phyloP scores from a whole-genome alignment of 257 asterid species.

The Coffea canephora region DNA sequence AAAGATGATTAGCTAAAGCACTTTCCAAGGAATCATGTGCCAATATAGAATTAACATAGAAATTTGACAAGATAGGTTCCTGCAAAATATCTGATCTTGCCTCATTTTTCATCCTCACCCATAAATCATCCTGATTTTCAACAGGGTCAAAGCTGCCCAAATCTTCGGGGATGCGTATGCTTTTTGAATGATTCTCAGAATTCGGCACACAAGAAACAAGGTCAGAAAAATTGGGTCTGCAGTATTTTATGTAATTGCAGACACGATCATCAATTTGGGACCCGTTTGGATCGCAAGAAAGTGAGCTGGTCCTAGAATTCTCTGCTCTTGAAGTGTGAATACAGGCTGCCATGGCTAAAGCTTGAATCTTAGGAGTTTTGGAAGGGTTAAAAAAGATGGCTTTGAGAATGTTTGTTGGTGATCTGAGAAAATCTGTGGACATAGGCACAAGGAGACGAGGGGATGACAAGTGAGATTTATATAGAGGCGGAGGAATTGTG shows the following conservation, averaged over 20 bases:
- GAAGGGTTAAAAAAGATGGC: constrained; percentile 9
- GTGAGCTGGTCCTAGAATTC: constrained; percentile 27
- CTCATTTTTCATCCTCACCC: constrained; percentile 66
- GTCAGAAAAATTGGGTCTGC: constrained; percentile 43
- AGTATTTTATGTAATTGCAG: constrained; percentile 38
- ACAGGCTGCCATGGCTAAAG: constrained; percentile 59
- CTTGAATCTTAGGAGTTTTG: constrained; percentile 13
- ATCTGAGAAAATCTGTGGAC: constrained; percentile 44
- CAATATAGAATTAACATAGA: constrained; percentile 52
- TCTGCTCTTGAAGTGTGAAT: constrained; percentile 58
- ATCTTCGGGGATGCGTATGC: neutral
- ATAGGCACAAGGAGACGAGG: constrained; percentile 22
- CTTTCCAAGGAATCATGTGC: constrained; percentile 58
- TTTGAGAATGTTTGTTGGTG: constrained; percentile 20
- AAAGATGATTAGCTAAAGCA: constrained; percentile 62
- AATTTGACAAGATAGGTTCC: constrained; percentile 69
- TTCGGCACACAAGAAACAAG: constrained; percentile 38
- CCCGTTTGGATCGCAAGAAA: constrained; percentile 23
- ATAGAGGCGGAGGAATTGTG: constrained; percentile 12
- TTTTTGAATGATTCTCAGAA: constrained; percentile 23
- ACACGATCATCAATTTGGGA: constrained; percentile 37
- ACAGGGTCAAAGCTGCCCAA: constrained; percentile 2
- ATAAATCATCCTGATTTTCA: constrained; percentile 34
- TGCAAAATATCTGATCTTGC: constrained; percentile 59
- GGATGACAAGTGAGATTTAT: constrained; percentile 18